Conservation (phyloP, 495 filamentous ascomycete genomes). For the Penicillium angulare region DNA sequence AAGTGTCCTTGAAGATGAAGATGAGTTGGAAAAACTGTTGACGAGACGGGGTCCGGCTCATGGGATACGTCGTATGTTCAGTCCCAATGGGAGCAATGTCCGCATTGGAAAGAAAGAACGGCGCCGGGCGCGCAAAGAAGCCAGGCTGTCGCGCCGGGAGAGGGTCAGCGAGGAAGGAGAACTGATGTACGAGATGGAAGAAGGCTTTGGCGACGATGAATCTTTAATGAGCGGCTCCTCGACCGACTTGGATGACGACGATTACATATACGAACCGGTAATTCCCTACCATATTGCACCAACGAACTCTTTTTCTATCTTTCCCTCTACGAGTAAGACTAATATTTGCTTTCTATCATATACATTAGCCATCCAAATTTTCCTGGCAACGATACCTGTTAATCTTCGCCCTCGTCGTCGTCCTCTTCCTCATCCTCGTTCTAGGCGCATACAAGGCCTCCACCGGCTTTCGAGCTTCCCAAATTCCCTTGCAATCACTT, state of each 20-base stretch:
- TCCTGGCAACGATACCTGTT: slow-evolving; percentile 35
- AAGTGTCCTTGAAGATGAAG: slow-evolving; percentile 81
- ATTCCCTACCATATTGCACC: background rate
- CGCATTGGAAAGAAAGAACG: slow-evolving; percentile 58
- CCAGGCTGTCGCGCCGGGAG: slow-evolving; percentile 43
- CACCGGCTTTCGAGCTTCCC: slow-evolving; percentile 28
- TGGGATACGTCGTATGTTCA: slow-evolving; percentile 51
- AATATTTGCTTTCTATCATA: slow-evolving; percentile 2
- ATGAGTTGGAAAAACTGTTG: slow-evolving; percentile 79
- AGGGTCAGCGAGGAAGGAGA: slow-evolving; percentile 62
- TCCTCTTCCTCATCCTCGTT: slow-evolving; percentile 53
- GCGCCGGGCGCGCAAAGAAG: slow-evolving; percentile 39
- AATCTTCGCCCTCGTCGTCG: slow-evolving; percentile 36
- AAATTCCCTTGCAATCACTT: slow-evolving; percentile 16
- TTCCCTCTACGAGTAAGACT: slow-evolving; percentile 7
- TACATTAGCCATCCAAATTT: slow-evolving; percentile 17
- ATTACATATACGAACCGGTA: slow-evolving; percentile 34
- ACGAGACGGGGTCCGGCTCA: slow-evolving; percentile 48
- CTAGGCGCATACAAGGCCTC: slow-evolving; percentile 57
- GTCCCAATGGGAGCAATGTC: slow-evolving; percentile 37
- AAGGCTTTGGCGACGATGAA: slow-evolving; percentile 69
- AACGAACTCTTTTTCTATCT: background rate
- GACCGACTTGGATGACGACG: slow-evolving; percentile 41
- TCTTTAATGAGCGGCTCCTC: slow-evolving; percentile 40
- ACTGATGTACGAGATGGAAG: slow-evolving; percentile 88